phyloP scores from a whole-genome alignment of 1,284 basidiomycete genomes.

The Fomitopsis palustris region DNA sequence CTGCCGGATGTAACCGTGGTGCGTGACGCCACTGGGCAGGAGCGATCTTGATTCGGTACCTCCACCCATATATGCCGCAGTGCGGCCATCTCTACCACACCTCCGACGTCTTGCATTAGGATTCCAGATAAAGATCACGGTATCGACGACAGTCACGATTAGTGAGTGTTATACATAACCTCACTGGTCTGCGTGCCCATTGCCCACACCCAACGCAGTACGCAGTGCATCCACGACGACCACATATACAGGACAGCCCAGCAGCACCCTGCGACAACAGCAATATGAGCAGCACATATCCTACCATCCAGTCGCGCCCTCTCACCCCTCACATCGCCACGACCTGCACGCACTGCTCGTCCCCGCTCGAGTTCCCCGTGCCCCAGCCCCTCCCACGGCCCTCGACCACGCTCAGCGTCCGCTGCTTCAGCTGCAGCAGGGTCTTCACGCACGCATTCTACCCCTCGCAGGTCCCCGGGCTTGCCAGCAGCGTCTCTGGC shows the following conservation, averaged over 20 bases:
- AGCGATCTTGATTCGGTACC: background rate
- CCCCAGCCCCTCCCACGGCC: conserved; percentile 63
- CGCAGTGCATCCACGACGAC: background rate
- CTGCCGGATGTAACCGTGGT: too few species aligned
- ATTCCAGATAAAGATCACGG: background rate
- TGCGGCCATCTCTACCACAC: background rate
- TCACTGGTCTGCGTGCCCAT: background rate
- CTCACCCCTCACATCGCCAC: conserved; percentile 61
- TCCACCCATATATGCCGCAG: background rate
- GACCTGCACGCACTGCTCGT: conserved; percentile 58
- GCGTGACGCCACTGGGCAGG: background rate
- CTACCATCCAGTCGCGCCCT: conserved; percentile 54
- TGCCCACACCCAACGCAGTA: background rate
- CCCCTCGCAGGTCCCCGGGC: conserved; percentile 48
- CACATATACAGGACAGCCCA: background rate
- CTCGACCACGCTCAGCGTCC: conserved; percentile 63
- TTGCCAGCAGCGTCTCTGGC: conserved; percentile 5
- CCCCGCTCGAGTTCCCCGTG: conserved; percentile 70
- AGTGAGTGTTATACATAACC: background rate
- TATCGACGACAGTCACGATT: background rate
- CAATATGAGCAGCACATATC: conserved; percentile 26
- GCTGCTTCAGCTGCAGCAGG: conserved; percentile 65
- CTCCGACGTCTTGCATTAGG: background rate
- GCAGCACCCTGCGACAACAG: background rate
- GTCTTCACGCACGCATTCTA: conserved; percentile 63